Evolutionary conservation across 2,329 filamentous ascomycete genomes (phyloP).

Genomic region (Rhytidhysteron rufulum): DNA sequence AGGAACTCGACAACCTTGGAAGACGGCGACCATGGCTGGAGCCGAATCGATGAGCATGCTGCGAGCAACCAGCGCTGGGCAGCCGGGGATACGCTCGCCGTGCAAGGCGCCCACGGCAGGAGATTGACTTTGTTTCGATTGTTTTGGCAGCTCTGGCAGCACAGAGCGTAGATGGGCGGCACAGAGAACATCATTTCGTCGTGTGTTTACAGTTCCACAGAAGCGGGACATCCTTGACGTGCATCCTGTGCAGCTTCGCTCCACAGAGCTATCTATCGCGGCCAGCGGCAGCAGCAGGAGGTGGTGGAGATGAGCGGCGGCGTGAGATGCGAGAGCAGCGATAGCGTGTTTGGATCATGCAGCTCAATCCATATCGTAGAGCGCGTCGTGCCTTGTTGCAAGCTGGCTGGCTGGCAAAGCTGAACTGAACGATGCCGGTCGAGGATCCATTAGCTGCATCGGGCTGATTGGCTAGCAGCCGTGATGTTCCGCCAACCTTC

Average conservation of each 20-base stretch:
- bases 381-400: background rate
- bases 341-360: constrained; percentile 1
- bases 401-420: background rate
- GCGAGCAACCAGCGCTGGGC: background rate
- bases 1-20: constrained; percentile 7
- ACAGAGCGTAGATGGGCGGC: background rate
- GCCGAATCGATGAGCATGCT: background rate
- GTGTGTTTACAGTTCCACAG: background rate
- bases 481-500: background rate
- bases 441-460: background rate
- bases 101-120: background rate
- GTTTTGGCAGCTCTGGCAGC: background rate
- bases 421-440: no score
- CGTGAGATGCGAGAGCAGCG: background rate
- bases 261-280: no score
- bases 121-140: background rate
- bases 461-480: background rate
- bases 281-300: background rate
- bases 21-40: background rate
- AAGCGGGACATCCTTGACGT: constrained; percentile 2
- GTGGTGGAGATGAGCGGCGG: background rate
- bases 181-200: background rate
- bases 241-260: background rate
- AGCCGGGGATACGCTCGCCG: background rate
- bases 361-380: background rate